phyloP scores from a whole-genome alignment of 2,329 filamentous ascomycete species.

The Dactylellina haptotyla region DNA sequence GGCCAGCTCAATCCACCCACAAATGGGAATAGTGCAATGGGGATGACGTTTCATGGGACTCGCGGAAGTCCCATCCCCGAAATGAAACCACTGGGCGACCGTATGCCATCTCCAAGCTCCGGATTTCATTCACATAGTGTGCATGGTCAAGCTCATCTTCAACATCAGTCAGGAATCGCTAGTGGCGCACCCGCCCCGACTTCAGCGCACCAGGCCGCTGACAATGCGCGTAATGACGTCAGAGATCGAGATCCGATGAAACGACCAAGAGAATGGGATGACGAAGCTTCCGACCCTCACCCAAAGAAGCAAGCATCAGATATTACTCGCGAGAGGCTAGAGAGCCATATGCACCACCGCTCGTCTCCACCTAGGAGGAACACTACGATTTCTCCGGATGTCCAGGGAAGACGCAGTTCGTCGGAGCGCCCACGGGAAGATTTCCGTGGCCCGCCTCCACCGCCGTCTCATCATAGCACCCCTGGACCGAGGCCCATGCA shows the following conservation, averaged over 20 bases:
- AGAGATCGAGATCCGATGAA: constrained; percentile 72
- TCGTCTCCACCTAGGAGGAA: constrained; percentile 79
- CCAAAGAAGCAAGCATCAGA: constrained; percentile 89
- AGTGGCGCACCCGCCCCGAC: constrained; percentile 75
- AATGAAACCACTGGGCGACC: constrained; percentile 81
- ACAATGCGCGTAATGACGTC: constrained; percentile 70
- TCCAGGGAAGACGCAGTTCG: constrained; percentile 57
- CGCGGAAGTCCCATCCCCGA: constrained; percentile 78
- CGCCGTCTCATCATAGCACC: constrained; percentile 73
- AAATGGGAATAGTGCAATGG: constrained; percentile 71
- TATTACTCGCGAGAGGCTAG: constrained; percentile 84
- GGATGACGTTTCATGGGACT: constrained; percentile 61
- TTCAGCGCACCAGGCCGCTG: constrained; percentile 73
- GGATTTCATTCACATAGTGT: constrained; percentile 73
- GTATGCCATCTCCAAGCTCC: constrained; percentile 89
- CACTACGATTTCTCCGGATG: constrained; percentile 88
- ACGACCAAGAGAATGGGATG: constrained; percentile 91
- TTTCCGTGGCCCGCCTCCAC: constrained; percentile 62
- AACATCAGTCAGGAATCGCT: constrained; percentile 76
- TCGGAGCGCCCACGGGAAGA: constrained; percentile 63
- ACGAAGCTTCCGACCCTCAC: constrained; percentile 67
- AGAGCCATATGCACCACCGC: constrained; percentile 82
- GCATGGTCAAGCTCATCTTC: constrained; percentile 69
- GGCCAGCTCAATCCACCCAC: constrained; percentile 65
- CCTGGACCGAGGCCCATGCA: constrained; percentile 65